phyloP scores from a whole-genome alignment of 129 eudicot species.

The Glebionis coronaria region DNA sequence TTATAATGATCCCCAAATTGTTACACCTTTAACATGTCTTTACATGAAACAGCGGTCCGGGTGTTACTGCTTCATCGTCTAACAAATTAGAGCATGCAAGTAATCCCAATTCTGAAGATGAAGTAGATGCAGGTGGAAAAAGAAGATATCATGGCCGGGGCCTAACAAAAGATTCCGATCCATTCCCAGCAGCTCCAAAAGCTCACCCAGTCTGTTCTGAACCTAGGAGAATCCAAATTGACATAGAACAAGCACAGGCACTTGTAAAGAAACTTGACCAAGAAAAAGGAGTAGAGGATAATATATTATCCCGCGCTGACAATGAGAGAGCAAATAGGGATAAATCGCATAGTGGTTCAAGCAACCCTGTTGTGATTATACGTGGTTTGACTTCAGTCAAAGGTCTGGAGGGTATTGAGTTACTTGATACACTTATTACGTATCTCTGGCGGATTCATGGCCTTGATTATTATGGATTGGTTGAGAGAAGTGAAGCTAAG shows the following conservation, averaged over 20 bases:
- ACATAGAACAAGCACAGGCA: constrained; percentile 82
- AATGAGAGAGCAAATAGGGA: constrained; percentile 71
- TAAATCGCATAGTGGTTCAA: constrained; percentile 71
- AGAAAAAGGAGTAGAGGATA: constrained; percentile 90
- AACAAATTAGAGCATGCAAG: constrained; percentile 63
- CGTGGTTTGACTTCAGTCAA: constrained; percentile 76
- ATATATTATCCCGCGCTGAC: constrained; percentile 70
- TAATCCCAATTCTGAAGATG: constrained; percentile 82
- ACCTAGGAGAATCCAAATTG: constrained; percentile 61
- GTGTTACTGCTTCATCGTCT: constrained; percentile 46
- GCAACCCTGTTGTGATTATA: constrained; percentile 79
- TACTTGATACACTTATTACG: constrained; percentile 88
- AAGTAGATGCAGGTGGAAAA: constrained; percentile 60
- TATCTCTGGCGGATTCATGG: constrained; percentile 96
- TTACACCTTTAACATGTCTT: constrained; percentile 19
- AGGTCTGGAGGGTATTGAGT: constrained; percentile 94
- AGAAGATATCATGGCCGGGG: constrained; percentile 58
- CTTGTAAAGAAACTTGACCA: constrained; percentile 84
- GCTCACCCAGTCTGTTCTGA: constrained; percentile 92
- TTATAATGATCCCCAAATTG: background rate
- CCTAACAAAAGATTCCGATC: constrained; percentile 31
- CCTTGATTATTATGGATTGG: constrained; percentile 83
- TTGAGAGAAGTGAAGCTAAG: constrained; percentile 73
- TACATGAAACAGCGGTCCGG: constrained; percentile 72
- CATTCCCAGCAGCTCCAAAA: constrained; percentile 68